These are phyloP conservation scores for Paecilomyces variotii DNA, from an alignment of 2,329 filamentous ascomycete species.

Conservation along the genomic window DNA sequence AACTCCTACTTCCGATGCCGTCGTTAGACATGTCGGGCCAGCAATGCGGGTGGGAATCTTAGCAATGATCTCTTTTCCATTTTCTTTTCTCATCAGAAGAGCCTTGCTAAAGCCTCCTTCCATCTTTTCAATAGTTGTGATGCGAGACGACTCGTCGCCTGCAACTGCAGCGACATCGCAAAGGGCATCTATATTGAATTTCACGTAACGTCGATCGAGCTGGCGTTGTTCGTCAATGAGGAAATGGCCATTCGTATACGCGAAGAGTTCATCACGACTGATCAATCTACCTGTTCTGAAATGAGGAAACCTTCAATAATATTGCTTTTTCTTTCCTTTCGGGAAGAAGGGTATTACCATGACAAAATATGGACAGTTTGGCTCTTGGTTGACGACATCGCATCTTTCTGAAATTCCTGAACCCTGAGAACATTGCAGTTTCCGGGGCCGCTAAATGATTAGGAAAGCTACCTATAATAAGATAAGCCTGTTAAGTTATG, in stretches of 20 bases:
- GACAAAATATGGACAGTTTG: too few relatives aligned
- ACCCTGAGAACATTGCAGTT: too few relatives aligned
- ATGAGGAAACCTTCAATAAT: too few relatives aligned
- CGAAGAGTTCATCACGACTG: background rate
- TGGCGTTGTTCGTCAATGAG: background rate
- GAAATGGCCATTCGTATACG: background rate
- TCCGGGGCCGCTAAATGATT: too few relatives aligned
- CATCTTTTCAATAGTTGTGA: background rate
- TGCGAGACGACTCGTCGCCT: too few relatives aligned
- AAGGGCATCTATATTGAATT: background rate
- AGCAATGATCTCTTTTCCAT: background rate
- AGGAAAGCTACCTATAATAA: too few relatives aligned
- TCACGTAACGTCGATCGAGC: background rate
- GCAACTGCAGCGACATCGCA: background rate
- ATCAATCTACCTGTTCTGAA: background rate
- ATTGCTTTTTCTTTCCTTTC: too few relatives aligned
- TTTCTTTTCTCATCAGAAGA: background rate
- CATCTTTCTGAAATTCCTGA: too few relatives aligned
- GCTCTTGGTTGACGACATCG: too few relatives aligned
- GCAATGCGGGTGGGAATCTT: background rate
- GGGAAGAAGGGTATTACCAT: too few relatives aligned
- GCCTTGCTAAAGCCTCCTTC: background rate
- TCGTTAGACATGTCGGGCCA: background rate
- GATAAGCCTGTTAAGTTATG: too few relatives aligned
- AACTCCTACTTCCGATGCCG: background rate